Conservation (phyloP, 805 yeast species). For the Ogataea nakhonphanomensis region DNA sequence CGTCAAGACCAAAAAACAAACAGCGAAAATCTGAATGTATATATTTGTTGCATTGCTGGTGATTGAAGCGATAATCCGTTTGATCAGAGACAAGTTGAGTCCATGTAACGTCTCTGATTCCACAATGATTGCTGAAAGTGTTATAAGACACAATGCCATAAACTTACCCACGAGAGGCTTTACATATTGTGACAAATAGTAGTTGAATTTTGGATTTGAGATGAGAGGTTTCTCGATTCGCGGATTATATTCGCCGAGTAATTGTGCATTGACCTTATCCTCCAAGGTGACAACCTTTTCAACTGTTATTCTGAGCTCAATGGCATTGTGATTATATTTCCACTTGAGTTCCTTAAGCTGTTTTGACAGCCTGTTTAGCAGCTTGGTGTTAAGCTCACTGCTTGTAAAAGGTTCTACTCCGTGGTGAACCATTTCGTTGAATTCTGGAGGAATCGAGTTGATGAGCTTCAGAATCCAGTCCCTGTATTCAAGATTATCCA, state of each 20-base stretch:
- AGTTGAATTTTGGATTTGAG: slow-evolving; percentile 41
- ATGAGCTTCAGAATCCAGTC: slow-evolving; percentile 65
- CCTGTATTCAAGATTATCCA: slow-evolving; percentile 45
- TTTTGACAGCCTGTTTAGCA: slow-evolving; percentile 49
- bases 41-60: slow-evolving; percentile 20
- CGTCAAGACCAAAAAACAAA: slow-evolving; percentile 46
- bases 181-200: slow-evolving; percentile 38
- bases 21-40: slow-evolving; percentile 35
- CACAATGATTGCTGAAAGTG: slow-evolving; percentile 51
- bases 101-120: slow-evolving; percentile 77
- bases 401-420: slow-evolving; percentile 25
- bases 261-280: slow-evolving; percentile 49
- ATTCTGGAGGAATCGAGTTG: slow-evolving; percentile 41
- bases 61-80: slow-evolving; percentile 34
- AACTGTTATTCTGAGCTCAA: slow-evolving; percentile 53
- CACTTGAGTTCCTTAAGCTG: slow-evolving; percentile 51
- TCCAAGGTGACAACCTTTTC: slow-evolving; percentile 49
- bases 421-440: slow-evolving; percentile 22
- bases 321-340: slow-evolving; percentile 50
- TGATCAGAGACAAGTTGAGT: slow-evolving; percentile 59
- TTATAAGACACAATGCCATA: slow-evolving; percentile 40
- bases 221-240: slow-evolving; percentile 22
- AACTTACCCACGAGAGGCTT: slow-evolving; percentile 46
- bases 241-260: slow-evolving; percentile 30
- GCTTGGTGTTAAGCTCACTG: slow-evolving; percentile 37